Base-by-base conservation (phyloP, 2,329 filamentous ascomycete genomes). In the Zalaria sp. region DNA sequence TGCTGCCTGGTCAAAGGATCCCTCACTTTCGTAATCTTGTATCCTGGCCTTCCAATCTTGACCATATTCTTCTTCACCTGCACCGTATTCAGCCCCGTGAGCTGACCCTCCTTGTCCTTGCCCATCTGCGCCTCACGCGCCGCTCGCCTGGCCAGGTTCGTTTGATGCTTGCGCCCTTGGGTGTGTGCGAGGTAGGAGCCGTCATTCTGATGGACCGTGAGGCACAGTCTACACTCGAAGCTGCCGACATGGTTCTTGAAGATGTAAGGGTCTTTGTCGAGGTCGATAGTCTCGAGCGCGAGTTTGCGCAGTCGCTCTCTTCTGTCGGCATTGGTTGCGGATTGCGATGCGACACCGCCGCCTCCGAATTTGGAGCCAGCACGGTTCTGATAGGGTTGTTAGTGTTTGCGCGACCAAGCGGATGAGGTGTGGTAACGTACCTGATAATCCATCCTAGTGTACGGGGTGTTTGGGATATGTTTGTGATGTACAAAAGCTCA, bases 181-280 rank as follows among this genome's bases (percentile, higher is more conserved):
- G 91, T 98, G 66, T 98, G 91, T 1, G 91, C 91, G 51, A 98
- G 86, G 65, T 98, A 98, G 38, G 88, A 95, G 48, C 91, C 91
- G 68, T 98, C 91, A 62, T 98, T 98, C 58, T 98, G 91, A 72
- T 98, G 91, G 4, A 96, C 89, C 0, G 91, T 98, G 26, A 98
- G 71, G 58, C 91, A 98, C 34, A 98, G 81, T 27, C 91, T 84
- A 63, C 91, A 98, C 65, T 98, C 91, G 65, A 95, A 98, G 57
- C 83, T 91, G 57, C 91, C 91, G 55, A 96, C 85, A 65, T 98
- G 89, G 71, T 98, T 98, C 64, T 93, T 93, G 80, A 98, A 98
- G 72, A 96, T 95, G 75, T 96, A 98, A 0, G 91, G 91, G 67
- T 98, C 91, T 68, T 95, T 96, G 67, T 96, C 91, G 48, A 96